Conservation (phyloP, 305 asterid genomes). For the Lippia alba region DNA sequence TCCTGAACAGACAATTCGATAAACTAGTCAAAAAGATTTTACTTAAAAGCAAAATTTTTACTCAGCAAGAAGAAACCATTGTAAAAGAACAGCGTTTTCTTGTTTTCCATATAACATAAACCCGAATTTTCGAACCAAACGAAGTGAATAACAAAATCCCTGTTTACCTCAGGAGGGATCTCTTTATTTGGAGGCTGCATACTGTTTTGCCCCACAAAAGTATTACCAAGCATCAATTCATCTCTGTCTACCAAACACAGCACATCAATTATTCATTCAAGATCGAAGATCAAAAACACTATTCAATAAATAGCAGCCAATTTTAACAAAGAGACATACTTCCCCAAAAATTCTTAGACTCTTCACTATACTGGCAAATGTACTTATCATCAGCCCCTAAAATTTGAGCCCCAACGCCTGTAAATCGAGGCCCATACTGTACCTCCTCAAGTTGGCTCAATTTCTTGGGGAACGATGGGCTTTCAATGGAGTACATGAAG, state of each 20-base stretch:
- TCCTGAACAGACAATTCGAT: slow-evolving; percentile 58
- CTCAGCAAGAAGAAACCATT: slow-evolving; percentile 7
- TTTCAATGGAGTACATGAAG: slow-evolving; percentile 94
- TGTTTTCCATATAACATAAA: background rate
- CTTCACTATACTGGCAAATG: slow-evolving; percentile 79
- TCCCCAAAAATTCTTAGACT: slow-evolving; percentile 88
- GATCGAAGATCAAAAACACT: background rate
- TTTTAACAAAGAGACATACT: slow-evolving; percentile 47
- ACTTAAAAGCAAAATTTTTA: slow-evolving; percentile 1
- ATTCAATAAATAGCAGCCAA: background rate
- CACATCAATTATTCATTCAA: slow-evolving; percentile 29
- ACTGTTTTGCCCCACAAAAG: slow-evolving; percentile 58
- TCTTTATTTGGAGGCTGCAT: slow-evolving; percentile 74
- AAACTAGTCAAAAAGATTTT: slow-evolving; percentile 32
- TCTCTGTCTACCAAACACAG: slow-evolving; percentile 67
- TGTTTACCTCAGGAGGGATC: slow-evolving; percentile 77
- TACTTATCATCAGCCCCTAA: slow-evolving; percentile 96
- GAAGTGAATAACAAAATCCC: slow-evolving; percentile 23
- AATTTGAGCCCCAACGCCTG: slow-evolving; percentile 97
- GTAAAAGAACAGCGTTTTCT: slow-evolving; percentile 17
- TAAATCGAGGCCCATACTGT: slow-evolving; percentile 78
- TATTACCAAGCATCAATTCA: slow-evolving; percentile 87
- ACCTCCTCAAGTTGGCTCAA: slow-evolving; percentile 66
- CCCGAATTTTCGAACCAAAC: no score
- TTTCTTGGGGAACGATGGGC: slow-evolving; percentile 72